Conservation (phyloP, 2,329 filamentous ascomycete genomes). For the Didymella glomerata region DNA sequence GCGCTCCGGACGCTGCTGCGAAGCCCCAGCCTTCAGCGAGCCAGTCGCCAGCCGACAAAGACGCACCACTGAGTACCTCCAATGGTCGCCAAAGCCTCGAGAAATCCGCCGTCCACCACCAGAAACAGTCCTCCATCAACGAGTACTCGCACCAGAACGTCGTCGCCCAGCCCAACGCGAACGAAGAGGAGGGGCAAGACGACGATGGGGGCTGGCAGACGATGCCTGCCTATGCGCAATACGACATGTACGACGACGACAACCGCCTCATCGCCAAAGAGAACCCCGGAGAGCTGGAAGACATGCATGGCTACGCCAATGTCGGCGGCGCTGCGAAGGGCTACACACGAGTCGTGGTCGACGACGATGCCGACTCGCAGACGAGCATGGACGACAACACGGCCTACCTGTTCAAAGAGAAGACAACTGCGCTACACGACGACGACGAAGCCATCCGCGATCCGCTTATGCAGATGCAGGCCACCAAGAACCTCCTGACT, state of each 20-base stretch:
- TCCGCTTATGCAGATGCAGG: conserved; percentile 87
- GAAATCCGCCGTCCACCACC: conserved; percentile 13
- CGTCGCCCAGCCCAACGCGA: conserved; percentile 59
- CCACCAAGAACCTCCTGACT: conserved; percentile 93
- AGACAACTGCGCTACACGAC: conserved; percentile 65
- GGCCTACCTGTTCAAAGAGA: conserved; percentile 88
- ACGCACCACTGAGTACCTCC: conserved; percentile 2
- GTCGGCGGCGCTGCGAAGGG: conserved; percentile 92
- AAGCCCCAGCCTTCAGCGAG: conserved; percentile 1
- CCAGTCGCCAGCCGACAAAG: not conserved
- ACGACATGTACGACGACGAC: conserved; percentile 96
- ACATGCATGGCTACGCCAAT: conserved; percentile 74
- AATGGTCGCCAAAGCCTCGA: conserved; percentile 22
- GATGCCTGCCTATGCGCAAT: conserved; percentile 92
- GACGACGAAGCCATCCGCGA: conserved; percentile 83
- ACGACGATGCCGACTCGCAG: conserved; percentile 91
- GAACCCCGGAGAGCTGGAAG: conserved; percentile 72
- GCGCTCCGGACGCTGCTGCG: not conserved
- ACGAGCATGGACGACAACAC: conserved; percentile 99
- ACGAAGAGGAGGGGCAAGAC: conserved; percentile 62
- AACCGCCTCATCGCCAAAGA: conserved; percentile 86
- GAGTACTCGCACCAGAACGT: conserved; percentile 93
- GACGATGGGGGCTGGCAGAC: conserved; percentile 86
- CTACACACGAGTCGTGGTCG: conserved; percentile 92
- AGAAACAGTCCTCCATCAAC: conserved; percentile 59